A percentile compares a stretch with the other conserved stretches of the same genome.
Evolutionary conservation across 2,329 filamentous ascomycete genomes (phyloP).

Genomic region (Phyllosticta citrichinensis): DNA sequence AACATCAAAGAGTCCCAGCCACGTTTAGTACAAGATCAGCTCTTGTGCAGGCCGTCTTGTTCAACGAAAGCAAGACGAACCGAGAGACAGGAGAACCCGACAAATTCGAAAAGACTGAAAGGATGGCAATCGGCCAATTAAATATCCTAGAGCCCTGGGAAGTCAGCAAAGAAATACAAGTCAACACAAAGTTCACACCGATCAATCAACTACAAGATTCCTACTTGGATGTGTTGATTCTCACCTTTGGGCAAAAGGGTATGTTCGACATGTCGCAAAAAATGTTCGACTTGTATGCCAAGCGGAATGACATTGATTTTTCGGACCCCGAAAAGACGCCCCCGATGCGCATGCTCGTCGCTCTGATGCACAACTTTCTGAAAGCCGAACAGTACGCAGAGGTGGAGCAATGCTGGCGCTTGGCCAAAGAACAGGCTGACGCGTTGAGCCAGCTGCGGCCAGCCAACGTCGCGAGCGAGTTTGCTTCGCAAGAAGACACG

Average conservation of each 20-base stretch:
- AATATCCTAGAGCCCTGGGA: constrained; percentile 22
- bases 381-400: constrained; percentile 47
- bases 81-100: constrained; percentile 8
- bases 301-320: not conserved
- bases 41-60: constrained; percentile 21
- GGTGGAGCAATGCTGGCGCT: constrained; percentile 57
- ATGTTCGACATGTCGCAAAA: constrained; percentile 33
- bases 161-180: constrained; percentile 19
- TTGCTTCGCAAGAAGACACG: not conserved
- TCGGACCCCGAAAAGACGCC: constrained; percentile 22
- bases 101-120: constrained; percentile 10
- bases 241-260: constrained; percentile 40
- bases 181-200: constrained; percentile 15
- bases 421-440: constrained; percentile 34
- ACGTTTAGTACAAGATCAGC: constrained; percentile 35
- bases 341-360: constrained; percentile 48
- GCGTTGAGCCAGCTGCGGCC: constrained; percentile 27
- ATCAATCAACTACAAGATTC: constrained; percentile 35
- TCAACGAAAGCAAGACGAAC: constrained; percentile 14
- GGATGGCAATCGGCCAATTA: constrained; percentile 12
- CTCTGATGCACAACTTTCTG: constrained; percentile 59
- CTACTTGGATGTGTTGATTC: constrained; percentile 48
- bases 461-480: constrained; percentile 13
- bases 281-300: constrained; percentile 46
- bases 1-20: constrained; percentile 25